phyloP scores from a whole-genome alignment of 2,329 filamentous ascomycete species.

The Clarireedia sp. region DNA sequence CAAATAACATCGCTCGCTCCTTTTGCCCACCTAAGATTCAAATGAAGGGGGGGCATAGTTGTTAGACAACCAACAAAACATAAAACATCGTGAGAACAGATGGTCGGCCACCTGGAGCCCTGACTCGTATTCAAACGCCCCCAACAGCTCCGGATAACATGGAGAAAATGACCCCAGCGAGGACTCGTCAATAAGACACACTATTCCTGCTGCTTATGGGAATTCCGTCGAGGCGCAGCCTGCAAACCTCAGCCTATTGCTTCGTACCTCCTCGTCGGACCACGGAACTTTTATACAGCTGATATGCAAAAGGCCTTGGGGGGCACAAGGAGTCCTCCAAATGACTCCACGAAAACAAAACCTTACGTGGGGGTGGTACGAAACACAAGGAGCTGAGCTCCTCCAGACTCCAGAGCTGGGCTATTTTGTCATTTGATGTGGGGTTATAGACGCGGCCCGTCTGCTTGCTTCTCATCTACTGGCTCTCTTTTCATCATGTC shows the following conservation, averaged over 20 bases:
- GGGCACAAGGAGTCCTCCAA: neutral
- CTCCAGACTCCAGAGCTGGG: neutral
- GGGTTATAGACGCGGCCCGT: neutral
- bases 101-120: neutral
- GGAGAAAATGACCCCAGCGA: neutral
- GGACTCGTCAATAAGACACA: neutral
- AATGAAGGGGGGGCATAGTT: no score
- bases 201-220: neutral
- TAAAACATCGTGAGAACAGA: no score
- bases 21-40: no score
- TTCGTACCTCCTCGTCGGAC: neutral
- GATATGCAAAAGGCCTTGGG: neutral
- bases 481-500: neutral
- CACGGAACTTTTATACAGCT: neutral
- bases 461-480: neutral
- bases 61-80: no score
- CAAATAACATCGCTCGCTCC: neutral
- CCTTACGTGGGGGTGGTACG: neutral
- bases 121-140: constrained; percentile 2
- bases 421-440: neutral
- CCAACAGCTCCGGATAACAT: neutral
- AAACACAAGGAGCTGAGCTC: neutral
- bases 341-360: neutral
- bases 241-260: neutral
- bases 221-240: neutral